A percentile compares a stretch with the other conserved stretches of the same genome.
These are phyloP conservation scores for Penicillium desertorum DNA, from an alignment of 495 filamentous ascomycete genomes.

Conservation along the genomic window DNA sequence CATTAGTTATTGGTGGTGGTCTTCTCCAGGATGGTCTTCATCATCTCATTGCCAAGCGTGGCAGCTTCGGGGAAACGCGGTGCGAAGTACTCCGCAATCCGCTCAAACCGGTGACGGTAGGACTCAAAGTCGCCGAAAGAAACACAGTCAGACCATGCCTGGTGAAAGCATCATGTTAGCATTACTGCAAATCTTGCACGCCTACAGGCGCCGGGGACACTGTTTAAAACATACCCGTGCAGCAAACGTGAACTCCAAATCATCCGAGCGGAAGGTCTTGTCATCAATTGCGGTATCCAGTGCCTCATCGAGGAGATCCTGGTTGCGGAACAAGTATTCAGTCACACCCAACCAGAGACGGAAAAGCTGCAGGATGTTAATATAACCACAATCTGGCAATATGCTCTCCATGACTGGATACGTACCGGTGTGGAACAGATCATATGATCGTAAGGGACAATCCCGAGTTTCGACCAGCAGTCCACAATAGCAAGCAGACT, in stretches of 20 bases:
- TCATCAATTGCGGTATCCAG: conserved; percentile 85
- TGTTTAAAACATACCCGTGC: conserved; percentile 59
- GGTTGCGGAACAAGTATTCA: conserved; percentile 90
- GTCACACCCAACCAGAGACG: conserved; percentile 96
- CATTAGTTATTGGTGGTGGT: conserved; percentile 39
- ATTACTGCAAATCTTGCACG: background rate
- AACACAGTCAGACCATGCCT: conserved; percentile 94
- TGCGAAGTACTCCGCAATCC: conserved; percentile 86
- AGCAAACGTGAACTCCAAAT: conserved; percentile 96
- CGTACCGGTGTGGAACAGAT: conserved; percentile 91
- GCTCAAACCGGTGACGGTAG: conserved; percentile 84
- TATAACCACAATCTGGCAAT: background rate
- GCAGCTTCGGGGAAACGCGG: conserved; percentile 82
- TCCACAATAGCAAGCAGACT: conserved; percentile 97
- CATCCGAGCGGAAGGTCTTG: conserved; percentile 82
- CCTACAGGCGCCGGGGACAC: background rate
- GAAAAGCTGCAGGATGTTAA: conserved; percentile 63
- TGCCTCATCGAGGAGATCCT: conserved; percentile 77
- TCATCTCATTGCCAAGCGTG: conserved; percentile 92
- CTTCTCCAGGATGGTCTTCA: conserved; percentile 89
- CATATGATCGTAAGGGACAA: conserved; percentile 98
- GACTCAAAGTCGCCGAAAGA: conserved; percentile 85
- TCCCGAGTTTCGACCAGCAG: conserved; percentile 91
- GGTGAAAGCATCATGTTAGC: conserved; percentile 11
- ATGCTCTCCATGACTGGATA: conserved; percentile 9